phyloP scores from a whole-genome alignment of 768 basidiomycete species.

The Auricularia sp. region DNA sequence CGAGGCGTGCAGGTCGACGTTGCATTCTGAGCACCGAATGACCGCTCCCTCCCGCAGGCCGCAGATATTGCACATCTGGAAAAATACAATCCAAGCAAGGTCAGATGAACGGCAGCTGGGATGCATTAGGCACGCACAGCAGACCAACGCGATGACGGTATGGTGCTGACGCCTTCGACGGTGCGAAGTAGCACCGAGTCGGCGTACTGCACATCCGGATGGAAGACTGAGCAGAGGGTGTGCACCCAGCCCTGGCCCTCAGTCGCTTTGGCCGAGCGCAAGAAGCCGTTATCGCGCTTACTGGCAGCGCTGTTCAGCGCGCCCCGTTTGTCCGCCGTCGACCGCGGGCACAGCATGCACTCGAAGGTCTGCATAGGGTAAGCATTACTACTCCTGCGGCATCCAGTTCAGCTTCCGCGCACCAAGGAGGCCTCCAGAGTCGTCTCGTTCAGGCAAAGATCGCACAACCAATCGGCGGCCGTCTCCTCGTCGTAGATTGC shows the following conservation, averaged over 20 bases:
- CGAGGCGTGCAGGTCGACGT: constrained; percentile 69
- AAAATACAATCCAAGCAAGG: background rate
- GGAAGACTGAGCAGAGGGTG: constrained; percentile 79
- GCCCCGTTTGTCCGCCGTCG: constrained; percentile 31
- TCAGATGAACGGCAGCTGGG: constrained; percentile 6
- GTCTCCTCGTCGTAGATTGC: constrained; percentile 51
- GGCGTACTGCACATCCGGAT: constrained; percentile 73
- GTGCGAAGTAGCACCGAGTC: constrained; percentile 61
- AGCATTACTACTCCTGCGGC: constrained; percentile 1
- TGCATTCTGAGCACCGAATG: constrained; percentile 75
- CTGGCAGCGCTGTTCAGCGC: constrained; percentile 35
- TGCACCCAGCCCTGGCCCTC: constrained; percentile 93
- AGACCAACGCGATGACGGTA: constrained; percentile 62
- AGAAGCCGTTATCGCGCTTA: constrained; percentile 26
- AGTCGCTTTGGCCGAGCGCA: constrained; percentile 78
- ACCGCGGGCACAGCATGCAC: constrained; percentile 75
- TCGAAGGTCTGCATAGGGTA: constrained; percentile 49
- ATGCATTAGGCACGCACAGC: constrained; percentile 37
- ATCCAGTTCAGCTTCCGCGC: constrained; percentile 15
- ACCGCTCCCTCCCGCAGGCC: constrained; percentile 64
- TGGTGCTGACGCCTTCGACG: constrained; percentile 78
- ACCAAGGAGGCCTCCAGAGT: constrained; percentile 75
- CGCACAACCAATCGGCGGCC: constrained; percentile 74
- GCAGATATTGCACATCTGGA: constrained; percentile 69
- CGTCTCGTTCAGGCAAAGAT: constrained; percentile 78